These are phyloP conservation scores for Calycina marina DNA, from an alignment of 2,329 filamentous ascomycete species.

Conservation along the genomic window DNA sequence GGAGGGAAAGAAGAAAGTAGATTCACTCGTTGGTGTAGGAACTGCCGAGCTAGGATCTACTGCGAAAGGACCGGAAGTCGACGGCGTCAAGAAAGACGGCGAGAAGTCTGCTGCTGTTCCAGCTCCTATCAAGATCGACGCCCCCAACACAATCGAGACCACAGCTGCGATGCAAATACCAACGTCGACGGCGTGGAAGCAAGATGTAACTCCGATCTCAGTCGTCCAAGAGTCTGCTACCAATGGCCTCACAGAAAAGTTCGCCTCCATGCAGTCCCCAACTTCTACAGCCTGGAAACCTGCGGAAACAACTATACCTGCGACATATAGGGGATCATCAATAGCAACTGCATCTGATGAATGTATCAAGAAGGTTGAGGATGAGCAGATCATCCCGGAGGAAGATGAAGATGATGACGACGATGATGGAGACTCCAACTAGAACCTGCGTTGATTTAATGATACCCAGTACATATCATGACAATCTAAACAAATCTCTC, in stretches of 20 bases:
- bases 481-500: too few species aligned
- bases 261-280: slow-evolving; percentile 16
- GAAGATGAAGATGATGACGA: slow-evolving; percentile 17
- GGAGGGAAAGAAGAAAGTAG: slow-evolving; percentile 32
- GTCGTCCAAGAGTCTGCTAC: slow-evolving; percentile 2
- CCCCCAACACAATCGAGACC: slow-evolving; percentile 5
- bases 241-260: slow-evolving; percentile 10
- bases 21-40: slow-evolving; percentile 12
- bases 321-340: slow-evolving; percentile 13
- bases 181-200: slow-evolving; percentile 19
- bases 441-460: too few species aligned
- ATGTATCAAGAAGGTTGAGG: slow-evolving; percentile 19
- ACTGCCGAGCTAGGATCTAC: slow-evolving; percentile 10
- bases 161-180: slow-evolving; percentile 16
- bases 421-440: slow-evolving; percentile 5
- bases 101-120: not conserved
- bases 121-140: slow-evolving; percentile 2
- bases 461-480: too few species aligned
- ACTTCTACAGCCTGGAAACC: slow-evolving; percentile 20
- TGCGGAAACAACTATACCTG: slow-evolving; percentile 9
- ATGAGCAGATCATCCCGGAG: slow-evolving; percentile 19
- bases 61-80: slow-evolving; percentile 6
- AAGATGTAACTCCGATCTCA: slow-evolving; percentile 1
- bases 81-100: slow-evolving; percentile 2
- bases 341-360: slow-evolving; percentile 12